A percentile compares a stretch with the other conserved stretches of the same genome.
Evolutionary conservation across 179 eudicot species (phyloP).

Genomic region (Corrigiola litoralis): DNA sequence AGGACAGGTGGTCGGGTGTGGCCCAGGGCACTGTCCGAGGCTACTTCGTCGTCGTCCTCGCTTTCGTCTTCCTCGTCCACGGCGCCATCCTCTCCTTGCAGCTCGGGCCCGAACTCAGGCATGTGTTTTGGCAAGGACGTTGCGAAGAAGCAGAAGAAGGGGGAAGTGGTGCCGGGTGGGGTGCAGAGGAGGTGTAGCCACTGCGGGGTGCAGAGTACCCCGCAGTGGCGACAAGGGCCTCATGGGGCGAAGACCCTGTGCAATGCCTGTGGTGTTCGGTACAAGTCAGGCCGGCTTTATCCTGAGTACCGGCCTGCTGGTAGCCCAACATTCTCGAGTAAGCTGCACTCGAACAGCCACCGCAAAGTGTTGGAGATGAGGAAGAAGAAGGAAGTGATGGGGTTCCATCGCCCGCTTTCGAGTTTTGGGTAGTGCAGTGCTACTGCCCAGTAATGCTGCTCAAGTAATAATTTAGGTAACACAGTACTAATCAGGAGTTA

Average conservation of each 20-base stretch:
- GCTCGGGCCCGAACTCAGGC: constrained; percentile 1
- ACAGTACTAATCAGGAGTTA: too few species aligned
- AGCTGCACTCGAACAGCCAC: constrained; percentile 68
- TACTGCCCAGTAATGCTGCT: too few species aligned
- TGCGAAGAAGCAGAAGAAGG: constrained; percentile 19
- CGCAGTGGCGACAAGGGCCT: constrained; percentile 82
- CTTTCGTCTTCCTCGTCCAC: constrained; percentile 18
- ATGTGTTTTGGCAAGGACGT: too few species aligned
- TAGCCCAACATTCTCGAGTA: constrained; percentile 68
- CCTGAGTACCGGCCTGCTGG: constrained; percentile 85
- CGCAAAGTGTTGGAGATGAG: constrained; percentile 77
- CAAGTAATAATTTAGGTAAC: too few species aligned
- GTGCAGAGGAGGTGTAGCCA: constrained; percentile 50
- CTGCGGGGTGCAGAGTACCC: constrained; percentile 69
- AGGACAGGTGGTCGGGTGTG: constrained; percentile 43
- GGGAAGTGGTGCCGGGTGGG: background rate
- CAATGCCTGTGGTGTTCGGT: constrained; percentile 85
- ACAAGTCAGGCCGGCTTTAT: constrained; percentile 62
- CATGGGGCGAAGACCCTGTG: constrained; percentile 67
- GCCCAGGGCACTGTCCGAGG: constrained; percentile 21
- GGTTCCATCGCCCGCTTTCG: constrained; percentile 20
- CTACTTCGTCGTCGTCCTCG: constrained; percentile 10
- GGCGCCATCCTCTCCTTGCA: constrained; percentile 9
- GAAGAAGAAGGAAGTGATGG: constrained; percentile 43
- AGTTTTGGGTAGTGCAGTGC: constrained; percentile 28